Evolutionary conservation across 2,329 filamentous ascomycete genomes (phyloP).

Genomic region (Cadophora sp.): DNA sequence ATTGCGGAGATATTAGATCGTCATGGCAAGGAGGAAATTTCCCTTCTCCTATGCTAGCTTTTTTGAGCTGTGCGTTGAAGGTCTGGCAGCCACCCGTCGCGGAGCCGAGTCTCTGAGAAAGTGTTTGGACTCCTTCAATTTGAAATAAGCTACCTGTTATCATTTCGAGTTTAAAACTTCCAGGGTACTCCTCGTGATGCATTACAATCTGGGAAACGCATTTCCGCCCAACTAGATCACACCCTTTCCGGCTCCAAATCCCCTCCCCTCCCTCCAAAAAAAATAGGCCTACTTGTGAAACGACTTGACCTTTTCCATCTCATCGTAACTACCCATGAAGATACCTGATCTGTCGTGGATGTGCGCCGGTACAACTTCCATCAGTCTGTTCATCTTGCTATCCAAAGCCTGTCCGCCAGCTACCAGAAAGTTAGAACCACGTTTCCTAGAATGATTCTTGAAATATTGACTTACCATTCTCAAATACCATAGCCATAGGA

Average conservation of each 20-base stretch:
- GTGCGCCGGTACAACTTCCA: constrained; percentile 85
- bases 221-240: background rate
- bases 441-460: background rate
- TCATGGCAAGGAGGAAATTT: no score
- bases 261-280: no score
- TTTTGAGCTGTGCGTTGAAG: no score
- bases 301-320: constrained; percentile 87
- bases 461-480: constrained; percentile 75
- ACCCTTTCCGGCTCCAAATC: background rate
- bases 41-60: no score
- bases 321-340: constrained; percentile 92
- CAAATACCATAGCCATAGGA: constrained; percentile 98
- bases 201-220: background rate
- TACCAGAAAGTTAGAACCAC: constrained; percentile 47
- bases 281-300: constrained; percentile 50
- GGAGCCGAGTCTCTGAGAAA: background rate
- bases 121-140: background rate
- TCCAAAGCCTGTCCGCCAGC: constrained; percentile 92
- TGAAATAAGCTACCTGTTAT: background rate
- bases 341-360: constrained; percentile 97
- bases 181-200: constrained; percentile 6
- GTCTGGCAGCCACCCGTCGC: no score
- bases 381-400: constrained; percentile 88
- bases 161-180: background rate
- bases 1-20: no score